Base-by-base conservation (phyloP, 768 basidiomycete genomes). In the Rhodotorula kratochvilovae region DNA sequence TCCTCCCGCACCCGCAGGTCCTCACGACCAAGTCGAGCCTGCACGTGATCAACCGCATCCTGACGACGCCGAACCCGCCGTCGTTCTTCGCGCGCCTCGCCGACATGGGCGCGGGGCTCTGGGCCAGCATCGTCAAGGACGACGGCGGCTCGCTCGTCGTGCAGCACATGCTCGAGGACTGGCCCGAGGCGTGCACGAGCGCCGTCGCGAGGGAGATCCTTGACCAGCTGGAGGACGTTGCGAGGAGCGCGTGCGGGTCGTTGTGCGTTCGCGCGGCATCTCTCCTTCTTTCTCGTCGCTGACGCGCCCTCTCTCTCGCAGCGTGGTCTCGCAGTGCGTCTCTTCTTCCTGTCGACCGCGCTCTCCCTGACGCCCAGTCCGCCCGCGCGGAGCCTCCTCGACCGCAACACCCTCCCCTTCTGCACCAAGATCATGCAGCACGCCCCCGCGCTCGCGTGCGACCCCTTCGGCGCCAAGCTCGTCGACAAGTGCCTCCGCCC, bases 131-230 rank as follows among this genome's bases (percentile, higher is more conserved):
- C 54, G 69, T 70, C 50, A 43, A 50, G 53, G 70, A 74, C 31
- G 73, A 74, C 7, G 62, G 65, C 11, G 73, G 73, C 29, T 42
- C 43, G 1, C 39, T 74, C 15, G 43, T 74, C 57, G 70, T 74
- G 15, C 73, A 74, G 61, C 63, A 67, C 57, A 27, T 74, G 39
- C 29, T 71, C n/a, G 73, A 74, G 61, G 66, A 68, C 39, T 74
- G 73, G 73, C 43, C 1, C 15, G 66, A 61, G 33, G 66, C 62
- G 12, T 42, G 51, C 19, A 27, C 45, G 33, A 61, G 62, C 25
- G 42, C 13, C 21, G 66, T 70, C n/a, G 72, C 65, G 31, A 64
- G 53, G 45, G 72, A 74, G 62, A 27, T 66, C 16, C 25, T 63
- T 3, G 50, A 62, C 25, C n/a, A 25, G 13, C 13, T 66, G 3